These are phyloP conservation scores for Lasiosphaeria miniovina DNA, from an alignment of 495 filamentous ascomycete species.

Conservation along the genomic window DNA sequence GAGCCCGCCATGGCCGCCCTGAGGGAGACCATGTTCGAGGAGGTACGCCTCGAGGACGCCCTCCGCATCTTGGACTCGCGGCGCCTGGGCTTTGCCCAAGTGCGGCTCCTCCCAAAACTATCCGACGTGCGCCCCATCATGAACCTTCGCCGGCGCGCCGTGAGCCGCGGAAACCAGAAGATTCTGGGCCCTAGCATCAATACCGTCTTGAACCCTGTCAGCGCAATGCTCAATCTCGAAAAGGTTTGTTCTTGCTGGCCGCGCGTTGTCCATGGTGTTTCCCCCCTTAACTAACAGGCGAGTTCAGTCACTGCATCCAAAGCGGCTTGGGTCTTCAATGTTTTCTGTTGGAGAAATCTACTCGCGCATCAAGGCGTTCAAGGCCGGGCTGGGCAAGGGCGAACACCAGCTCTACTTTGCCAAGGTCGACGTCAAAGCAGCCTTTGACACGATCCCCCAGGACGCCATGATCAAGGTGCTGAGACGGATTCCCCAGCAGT, in stretches of 20 bases:
- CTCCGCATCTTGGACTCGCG: conserved; percentile 57
- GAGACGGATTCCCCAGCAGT: conserved; percentile 57
- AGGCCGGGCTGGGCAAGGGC: conserved; percentile 36
- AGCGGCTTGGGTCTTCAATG: conserved; percentile 67
- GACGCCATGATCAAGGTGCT: conserved; percentile 64
- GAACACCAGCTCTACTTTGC: conserved; percentile 62
- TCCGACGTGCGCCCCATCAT: conserved; percentile 71
- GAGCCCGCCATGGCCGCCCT: conserved; percentile 68
- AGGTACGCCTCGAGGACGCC: conserved; percentile 60
- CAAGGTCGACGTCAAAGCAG: conserved; percentile 87
- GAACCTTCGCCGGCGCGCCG: conserved; percentile 68
- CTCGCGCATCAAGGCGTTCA: conserved; percentile 67
- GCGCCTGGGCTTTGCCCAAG: conserved; percentile 68
- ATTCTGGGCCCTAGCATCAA: conserved; percentile 77
- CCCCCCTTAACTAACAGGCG: conserved; percentile 5
- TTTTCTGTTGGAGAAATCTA: conserved; percentile 83
- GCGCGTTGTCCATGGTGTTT: not conserved
- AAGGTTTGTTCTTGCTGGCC: conserved; percentile 42
- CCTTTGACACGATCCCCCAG: conserved; percentile 96
- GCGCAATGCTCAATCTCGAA: conserved; percentile 74
- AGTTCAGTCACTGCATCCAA: conserved; percentile 50
- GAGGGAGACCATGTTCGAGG: conserved; percentile 75
- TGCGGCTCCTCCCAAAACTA: conserved; percentile 78
- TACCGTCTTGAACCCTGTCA: conserved; percentile 68
- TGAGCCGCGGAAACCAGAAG: conserved; percentile 51